Evolutionary conservation across 192 early-diverging fungal genomes (phyloP).

Genomic region (Gryganskiella cystojenkinii): DNA sequence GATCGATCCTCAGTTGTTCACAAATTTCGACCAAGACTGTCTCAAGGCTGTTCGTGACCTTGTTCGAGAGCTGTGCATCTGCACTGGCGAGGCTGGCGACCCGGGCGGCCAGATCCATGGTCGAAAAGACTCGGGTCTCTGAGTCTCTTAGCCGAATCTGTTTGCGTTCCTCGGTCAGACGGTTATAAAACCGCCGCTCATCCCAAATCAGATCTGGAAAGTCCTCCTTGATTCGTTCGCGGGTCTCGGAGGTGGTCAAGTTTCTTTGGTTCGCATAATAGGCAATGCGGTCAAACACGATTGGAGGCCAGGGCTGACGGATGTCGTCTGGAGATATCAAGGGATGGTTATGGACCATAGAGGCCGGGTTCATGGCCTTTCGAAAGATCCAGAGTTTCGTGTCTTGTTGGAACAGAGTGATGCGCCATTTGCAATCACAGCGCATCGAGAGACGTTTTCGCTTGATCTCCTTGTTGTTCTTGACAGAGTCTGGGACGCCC

Average conservation of each 20-base stretch:
- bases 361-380: conserved; percentile 65
- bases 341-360: conserved; percentile 66
- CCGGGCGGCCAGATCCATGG: conserved; percentile 58
- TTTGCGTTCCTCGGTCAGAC: conserved; percentile 61
- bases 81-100: conserved; percentile 52
- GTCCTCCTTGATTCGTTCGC: conserved; percentile 60
- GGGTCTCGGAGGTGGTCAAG: conserved; percentile 57
- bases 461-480: conserved; percentile 62
- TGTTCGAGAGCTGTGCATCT: conserved; percentile 30
- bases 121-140: conserved; percentile 53
- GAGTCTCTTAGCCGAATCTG: conserved; percentile 56
- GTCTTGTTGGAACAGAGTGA: conserved; percentile 65
- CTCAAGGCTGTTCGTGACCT: conserved; percentile 37
- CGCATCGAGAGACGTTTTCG: conserved; percentile 64
- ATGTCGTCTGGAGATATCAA: conserved; percentile 63
- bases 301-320: conserved; percentile 61
- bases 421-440: conserved; percentile 70
- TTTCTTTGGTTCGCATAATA: conserved; percentile 58
- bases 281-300: conserved; percentile 61
- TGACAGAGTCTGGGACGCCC: conserved; percentile 64
- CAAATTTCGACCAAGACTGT: conserved; percentile 42
- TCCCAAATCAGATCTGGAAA: conserved; percentile 67
- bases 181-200: conserved; percentile 69
- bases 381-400: conserved; percentile 65
- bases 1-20: conserved; percentile 46